These are phyloP conservation scores for Boletus eberwhitei DNA, from an alignment of 768 basidiomycete species.

Conservation along the genomic window DNA sequence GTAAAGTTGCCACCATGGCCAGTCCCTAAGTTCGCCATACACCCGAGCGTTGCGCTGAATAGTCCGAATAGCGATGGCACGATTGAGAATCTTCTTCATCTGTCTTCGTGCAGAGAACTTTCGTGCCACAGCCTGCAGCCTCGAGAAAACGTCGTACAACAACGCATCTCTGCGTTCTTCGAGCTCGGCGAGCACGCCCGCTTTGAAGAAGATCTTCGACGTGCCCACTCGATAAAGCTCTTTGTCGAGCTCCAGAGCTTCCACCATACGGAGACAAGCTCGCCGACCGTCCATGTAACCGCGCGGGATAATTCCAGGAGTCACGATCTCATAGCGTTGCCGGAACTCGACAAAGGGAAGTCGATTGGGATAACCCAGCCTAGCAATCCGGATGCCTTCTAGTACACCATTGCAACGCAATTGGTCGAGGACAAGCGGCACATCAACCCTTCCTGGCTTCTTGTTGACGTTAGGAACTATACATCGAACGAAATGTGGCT, in stretches of 20 bases:
- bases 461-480: constrained; percentile 94
- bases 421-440: constrained; percentile 94
- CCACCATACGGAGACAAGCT: constrained; percentile 88
- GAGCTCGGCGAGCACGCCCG: constrained; percentile 92
- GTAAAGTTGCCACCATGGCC: constrained; percentile 99
- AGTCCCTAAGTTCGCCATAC: constrained; percentile 85
- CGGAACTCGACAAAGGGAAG: constrained; percentile 97
- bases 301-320: constrained; percentile 86
- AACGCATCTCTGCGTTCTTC: constrained; percentile 88
- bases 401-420: constrained; percentile 97
- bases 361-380: constrained; percentile 95
- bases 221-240: constrained; percentile 86
- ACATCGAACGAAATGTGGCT: constrained; percentile 97
- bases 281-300: constrained; percentile 99
- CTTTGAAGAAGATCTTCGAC: constrained; percentile 99
- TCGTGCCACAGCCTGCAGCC: constrained; percentile 80
- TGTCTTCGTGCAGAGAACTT: constrained; percentile 86
- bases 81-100: constrained; percentile 92
- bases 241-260: constrained; percentile 83
- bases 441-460: constrained; percentile 87
- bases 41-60: constrained; percentile 93
- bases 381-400: constrained; percentile 96
- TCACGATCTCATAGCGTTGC: constrained; percentile 93
- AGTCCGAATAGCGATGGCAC: constrained; percentile 85
- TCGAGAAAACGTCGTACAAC: constrained; percentile 86